Evolutionary conservation across 1,284 basidiomycete species (phyloP), one percentile per base, ranked within the genome.

Genomic region (Singerocomus inundabilis): DNA sequence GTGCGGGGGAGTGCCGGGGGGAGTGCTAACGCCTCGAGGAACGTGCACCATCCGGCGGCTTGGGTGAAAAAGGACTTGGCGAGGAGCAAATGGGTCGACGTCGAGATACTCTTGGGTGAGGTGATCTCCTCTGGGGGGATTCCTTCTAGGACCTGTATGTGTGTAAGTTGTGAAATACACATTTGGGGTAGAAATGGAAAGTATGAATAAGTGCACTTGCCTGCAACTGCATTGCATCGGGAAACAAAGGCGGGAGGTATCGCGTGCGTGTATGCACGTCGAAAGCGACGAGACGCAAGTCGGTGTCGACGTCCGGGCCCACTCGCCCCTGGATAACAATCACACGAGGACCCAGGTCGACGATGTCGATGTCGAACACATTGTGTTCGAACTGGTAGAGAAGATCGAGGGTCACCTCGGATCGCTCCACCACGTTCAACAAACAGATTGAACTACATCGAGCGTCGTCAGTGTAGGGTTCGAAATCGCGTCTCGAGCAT

Each of bases 41-140:
- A 39, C 3, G 56, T 46, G 28, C n/a, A 10, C 48, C 52, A 60
- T 7, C 56, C 48, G 2, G 21, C 4, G 15, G 26, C 4, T 18
- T 6, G 9, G 7, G 44, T 36, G 33, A 41, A 47, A 25, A 45
- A 44, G 5, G 52, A 59, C n/a, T 11, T n/a, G 3, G 44, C 35
- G 6, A 61, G 21, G 4, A 63, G 6, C 6, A 63, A 21, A 35
- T 60, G 61, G 1, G 58, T 59, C 16, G 59, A 61, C 8, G 59
- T 60, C 11, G 59, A 61, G 35, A 60, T 34, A n/a, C 38, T 41
- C 24, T 29, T 26, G 1, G 44, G 40, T 6, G 25, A 9, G 15
- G 36, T 36, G 2, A 44, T 37, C 1, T 39, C 52, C 18, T 29
- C 29, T 15, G 21, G 12, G 3, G 25, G 4, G 6, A 16, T 29